Base-by-base conservation (phyloP, 257 asterid genomes). In the Fraxinus americana region DNA sequence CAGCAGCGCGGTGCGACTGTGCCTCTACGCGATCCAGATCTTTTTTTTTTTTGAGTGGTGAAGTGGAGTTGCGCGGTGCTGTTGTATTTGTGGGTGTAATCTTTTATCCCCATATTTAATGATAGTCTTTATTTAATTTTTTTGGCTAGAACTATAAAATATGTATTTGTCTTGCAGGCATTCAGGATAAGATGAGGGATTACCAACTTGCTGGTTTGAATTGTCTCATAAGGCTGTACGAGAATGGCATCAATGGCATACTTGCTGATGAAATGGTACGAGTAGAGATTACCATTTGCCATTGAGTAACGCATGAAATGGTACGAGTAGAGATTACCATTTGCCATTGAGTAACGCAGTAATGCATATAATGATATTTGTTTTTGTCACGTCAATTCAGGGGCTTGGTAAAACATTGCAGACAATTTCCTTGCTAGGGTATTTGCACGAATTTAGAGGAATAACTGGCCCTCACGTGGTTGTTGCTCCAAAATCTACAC, bases 141-240 rank as follows among this genome's bases (percentile, higher is more conserved):
- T 32, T 76, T 67, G 73, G 52, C 32, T 38, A 35, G 70, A 69
- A 61, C 67, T n/a, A 63, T 76, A 48, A 65, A 12, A 27, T 57
- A 41, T 10, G 39, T 70, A 23, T 23, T 71, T 45, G 19, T 71
- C 61, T 41, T 79, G 61, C 88, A 96, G 99, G 98, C 80, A 96
- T 96, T 81, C 97, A 96, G 75, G 99, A 98, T 61, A 96, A 96
- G 95, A 96, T 96, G 98, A 90, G 99, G 83, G 99, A 96, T 84
- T 96, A 96, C 87, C 98, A 96, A 79, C 94, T 93, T 82, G 98
- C 99, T 89, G 98, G 99, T 69, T 83, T 96, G 80, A 96, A 96
- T 81, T 96, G 98, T 98, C 82, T 96, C 77, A 93, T 96, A 83
- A 84, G 99, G 65, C 86, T 96, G 79, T 96, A 96, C 84, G 99